Percentiles rank a stretch among this genome's conserved stretches.
phyloP scores from a whole-genome alignment of 2,329 filamentous ascomycete species.

The Epicoccum sorghinum region DNA sequence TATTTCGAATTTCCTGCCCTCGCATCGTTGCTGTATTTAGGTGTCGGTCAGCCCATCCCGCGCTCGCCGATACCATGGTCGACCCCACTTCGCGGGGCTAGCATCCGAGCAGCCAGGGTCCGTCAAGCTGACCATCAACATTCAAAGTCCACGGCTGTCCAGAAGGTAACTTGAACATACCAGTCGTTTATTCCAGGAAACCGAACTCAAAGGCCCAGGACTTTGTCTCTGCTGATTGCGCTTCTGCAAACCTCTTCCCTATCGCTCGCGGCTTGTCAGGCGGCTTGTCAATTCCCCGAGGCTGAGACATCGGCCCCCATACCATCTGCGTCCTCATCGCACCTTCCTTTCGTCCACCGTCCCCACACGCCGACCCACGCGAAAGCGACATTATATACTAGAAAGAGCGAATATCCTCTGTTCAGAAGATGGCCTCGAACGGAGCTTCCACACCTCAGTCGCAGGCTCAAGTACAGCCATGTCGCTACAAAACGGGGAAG shows the following conservation, averaged over 20 bases:
- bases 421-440: conserved; percentile 36
- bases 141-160: not conserved
- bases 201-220: no score
- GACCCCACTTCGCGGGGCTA: conserved; percentile 6
- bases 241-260: no score
- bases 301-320: conserved; percentile 18
- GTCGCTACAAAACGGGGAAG: conserved; percentile 98
- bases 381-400: no score
- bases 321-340: not conserved
- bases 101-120: not conserved
- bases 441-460: conserved; percentile 41
- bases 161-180: not conserved
- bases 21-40: not conserved
- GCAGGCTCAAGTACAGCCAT: conserved; percentile 78
- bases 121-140: conserved; percentile 5
- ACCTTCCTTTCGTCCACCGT: not conserved
- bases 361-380: not conserved
- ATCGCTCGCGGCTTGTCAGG: not conserved
- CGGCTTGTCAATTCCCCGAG: not conserved
- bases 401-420: not conserved
- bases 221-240: no score
- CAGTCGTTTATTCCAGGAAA: no score
- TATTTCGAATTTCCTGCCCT: not conserved
- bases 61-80: not conserved
- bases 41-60: not conserved